Evolutionary conservation across 2,329 filamentous ascomycete genomes (phyloP).

Genomic region (Fusarium sterilihyphosum): DNA sequence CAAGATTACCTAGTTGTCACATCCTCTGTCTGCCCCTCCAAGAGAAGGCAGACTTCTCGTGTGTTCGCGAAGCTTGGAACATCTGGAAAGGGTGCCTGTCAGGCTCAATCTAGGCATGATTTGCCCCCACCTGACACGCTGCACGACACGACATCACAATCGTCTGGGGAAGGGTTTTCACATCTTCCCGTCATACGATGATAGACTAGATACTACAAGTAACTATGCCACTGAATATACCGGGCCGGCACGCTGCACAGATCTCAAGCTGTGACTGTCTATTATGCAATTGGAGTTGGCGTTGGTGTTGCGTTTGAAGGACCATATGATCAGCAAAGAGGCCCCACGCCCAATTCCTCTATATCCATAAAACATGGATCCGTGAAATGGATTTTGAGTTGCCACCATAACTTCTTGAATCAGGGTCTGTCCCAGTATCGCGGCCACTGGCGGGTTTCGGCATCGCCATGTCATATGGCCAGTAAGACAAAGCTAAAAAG

Average conservation of each 20-base stretch:
- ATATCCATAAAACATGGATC: constrained; percentile 3
- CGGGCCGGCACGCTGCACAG: constrained; percentile 23
- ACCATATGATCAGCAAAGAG: constrained; percentile 12
- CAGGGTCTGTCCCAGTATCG: constrained; percentile 28
- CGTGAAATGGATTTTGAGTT: constrained; percentile 7
- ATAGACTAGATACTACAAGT: not conserved
- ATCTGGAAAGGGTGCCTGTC: constrained; percentile 23
- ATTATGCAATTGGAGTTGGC: not conserved
- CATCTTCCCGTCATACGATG: constrained; percentile 42
- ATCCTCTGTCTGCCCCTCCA: not conserved
- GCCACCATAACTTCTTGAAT: constrained; percentile 31
- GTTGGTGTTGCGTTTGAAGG: not conserved
- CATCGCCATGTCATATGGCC: constrained; percentile 42
- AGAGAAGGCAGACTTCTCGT: constrained; percentile 1
- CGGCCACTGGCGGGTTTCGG: constrained; percentile 19
- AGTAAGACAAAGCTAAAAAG: constrained; percentile 19
- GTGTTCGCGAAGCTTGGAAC: constrained; percentile 21
- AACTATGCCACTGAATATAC: not conserved
- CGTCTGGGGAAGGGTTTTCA: constrained; percentile 29
- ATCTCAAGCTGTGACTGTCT: not conserved
- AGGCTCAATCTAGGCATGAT: constrained; percentile 20
- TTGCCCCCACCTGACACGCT: constrained; percentile 41
- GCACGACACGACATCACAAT: constrained; percentile 19
- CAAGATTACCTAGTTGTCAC: constrained; percentile 11
- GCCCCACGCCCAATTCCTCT: constrained; percentile 3